Evolutionary conservation across 1,284 basidiomycete genomes (phyloP), one percentile per base, ranked within the genome.

Genomic region (Ustanciosporium gigantosporum): DNA sequence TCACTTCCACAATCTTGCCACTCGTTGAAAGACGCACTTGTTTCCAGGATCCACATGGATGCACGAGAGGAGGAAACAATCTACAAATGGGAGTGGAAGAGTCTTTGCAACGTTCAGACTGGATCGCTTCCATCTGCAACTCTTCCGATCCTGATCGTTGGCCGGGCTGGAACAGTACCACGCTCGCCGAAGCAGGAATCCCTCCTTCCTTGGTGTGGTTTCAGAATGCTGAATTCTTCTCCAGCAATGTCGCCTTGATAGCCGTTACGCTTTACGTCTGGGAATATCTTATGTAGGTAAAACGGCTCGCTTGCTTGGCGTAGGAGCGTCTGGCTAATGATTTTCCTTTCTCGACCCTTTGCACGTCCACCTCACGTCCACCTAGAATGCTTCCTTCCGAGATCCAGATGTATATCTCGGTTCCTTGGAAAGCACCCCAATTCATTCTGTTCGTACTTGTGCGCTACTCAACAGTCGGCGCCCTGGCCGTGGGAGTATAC

Each of bases 361-460:
- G 27, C n/a, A n/a, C n/a, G n/a, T n/a, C n/a, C n/a, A n/a, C n/a
- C n/a, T n/a, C n/a, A n/a, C n/a, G n/a, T n/a, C n/a, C 27, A 9
- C 27, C 24, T 16, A 50, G 36, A 31, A 66, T 68, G 15, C 40
- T 69, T 3, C 65, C 48, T 3, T 41, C 46, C 4, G 49, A 53
- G 17, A 34, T 49, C 17, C 27, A 50, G 17, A 31, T 51, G 34
- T 52, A 57, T 36, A 37, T 45, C 17, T 34, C 44, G 22, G 46
- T 48, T 15, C 44, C 44, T 6, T 48, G 45, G 38, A 31, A 15
- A 1, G 52, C 57, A 1, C 70, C 62, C 3, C 62, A 69, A 13
- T 43, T 70, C 13, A 31, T 67, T 2, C 39, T 70, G 15, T 71
- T 73, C 27, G 47, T 61, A 3, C 42, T 67, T 0, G 53, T 68